Percentiles rank a stretch among this genome's conserved stretches.
Conservation (phyloP, 148 eudicot genomes). For the Cornus florida region DNA sequence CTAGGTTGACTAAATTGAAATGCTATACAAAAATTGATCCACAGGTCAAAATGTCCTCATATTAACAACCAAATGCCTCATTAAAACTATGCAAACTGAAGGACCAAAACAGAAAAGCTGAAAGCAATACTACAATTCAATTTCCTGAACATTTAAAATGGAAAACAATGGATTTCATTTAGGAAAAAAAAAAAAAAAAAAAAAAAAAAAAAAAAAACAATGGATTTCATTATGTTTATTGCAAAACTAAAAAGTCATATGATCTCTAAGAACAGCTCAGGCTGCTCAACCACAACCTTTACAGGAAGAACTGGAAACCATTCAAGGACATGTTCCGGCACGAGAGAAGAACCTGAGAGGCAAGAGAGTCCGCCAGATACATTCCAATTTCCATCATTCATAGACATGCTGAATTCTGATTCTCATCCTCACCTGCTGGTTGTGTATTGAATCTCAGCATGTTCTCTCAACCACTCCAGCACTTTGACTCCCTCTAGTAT, state of each 20-base stretch:
- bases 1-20: too few relatives aligned
- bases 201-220: not conserved
- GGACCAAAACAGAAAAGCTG: too few relatives aligned
- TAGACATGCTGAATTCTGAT: not conserved
- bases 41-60: too few relatives aligned
- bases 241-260: not conserved
- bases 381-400: not conserved
- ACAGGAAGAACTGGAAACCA: not conserved
- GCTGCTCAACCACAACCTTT: not conserved
- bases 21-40: too few relatives aligned
- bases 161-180: not conserved
- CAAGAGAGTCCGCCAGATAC: not conserved
- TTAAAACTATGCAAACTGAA: too few relatives aligned
- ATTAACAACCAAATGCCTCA: too few relatives aligned
- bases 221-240: too few relatives aligned
- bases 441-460: conserved; percentile 62
- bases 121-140: too few relatives aligned
- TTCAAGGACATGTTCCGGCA: not conserved
- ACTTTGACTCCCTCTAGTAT: conserved; percentile 95
- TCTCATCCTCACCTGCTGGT: conserved; percentile 14
- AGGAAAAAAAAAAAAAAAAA: not conserved
- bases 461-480: conserved; percentile 85
- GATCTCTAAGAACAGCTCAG: not conserved
- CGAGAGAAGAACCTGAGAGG: not conserved
- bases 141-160: too few relatives aligned